Evolutionary conservation across 352 stramenopile species (phyloP), one percentile per base, ranked within the genome.

Genomic region (Pythium plurisporium): DNA sequence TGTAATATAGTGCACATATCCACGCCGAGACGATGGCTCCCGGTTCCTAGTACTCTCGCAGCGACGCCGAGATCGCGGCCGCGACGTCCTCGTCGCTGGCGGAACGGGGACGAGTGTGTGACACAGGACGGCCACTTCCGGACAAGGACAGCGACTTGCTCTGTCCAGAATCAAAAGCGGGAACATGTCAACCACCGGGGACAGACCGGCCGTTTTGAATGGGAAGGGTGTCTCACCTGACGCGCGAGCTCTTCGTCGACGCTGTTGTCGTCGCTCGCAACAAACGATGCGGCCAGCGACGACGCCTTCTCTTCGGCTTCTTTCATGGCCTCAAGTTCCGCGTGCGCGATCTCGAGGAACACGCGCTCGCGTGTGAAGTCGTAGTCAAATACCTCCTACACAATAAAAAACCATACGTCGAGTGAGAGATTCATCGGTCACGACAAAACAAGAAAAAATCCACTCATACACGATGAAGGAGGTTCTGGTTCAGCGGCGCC

Each of bases 301-400:
- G 59, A 30, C 7, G 44, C 52, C 20, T 59, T 34, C 11, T 25
- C 61, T 10, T 74, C 64, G 3, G 64, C 61, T 43, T 73, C 69
- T 26, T 59, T 70, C 73, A 70, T 82, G 15, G 74, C 77, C 34
- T 73, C 65, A 34, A 88, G 76, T 53, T 88, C 71, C 0, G 74
- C 71, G n/a, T 77, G 65, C 1, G 74, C 73, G 43, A 88, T 88
- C 65, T 86, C 76, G 19, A 89, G 48, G 55, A 87, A 86, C 44
- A 82, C 74, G 38, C 74, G 76, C 48, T 89, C 79, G 17, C 73
- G 72, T 33, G 67, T 85, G 42, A 89, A 89, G 58, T 87, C 76
- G 61, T 89, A 89, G 64, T 86, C 72, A 53, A 86, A 89, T 31
- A 89, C 70, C 38, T 82, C 72, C 79, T 89, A 49, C 25, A 11